Evolutionary conservation across 306 rosid genomes (phyloP).

Genomic region (Quillaja saponaria): DNA sequence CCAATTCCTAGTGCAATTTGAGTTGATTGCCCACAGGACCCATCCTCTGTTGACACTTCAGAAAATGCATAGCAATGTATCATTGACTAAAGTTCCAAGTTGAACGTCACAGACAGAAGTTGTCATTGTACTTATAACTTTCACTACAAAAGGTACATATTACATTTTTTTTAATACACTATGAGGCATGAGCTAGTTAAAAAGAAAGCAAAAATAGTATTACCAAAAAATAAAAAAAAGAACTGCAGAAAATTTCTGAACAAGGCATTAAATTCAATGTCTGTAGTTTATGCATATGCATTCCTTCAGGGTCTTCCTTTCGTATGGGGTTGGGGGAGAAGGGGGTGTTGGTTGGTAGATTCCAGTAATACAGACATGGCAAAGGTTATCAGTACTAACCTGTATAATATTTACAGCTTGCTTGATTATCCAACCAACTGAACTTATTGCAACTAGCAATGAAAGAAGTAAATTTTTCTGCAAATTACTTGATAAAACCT

Average conservation of each 20-base stretch:
- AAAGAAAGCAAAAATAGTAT: background rate
- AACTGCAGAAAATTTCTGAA: background rate
- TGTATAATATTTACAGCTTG: slow-evolving; percentile 82
- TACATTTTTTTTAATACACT: background rate
- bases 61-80: no score
- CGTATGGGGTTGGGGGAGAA: background rate
- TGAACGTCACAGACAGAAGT: slow-evolving; percentile 3
- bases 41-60: no score
- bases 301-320: background rate
- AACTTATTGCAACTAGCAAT: slow-evolving; percentile 53
- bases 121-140: background rate
- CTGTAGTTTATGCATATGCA: background rate
- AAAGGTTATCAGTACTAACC: slow-evolving; percentile 46
- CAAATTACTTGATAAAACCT: slow-evolving; percentile 64
- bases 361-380: slow-evolving; percentile 6
- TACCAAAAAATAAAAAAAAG: no score
- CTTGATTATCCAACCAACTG: slow-evolving; percentile 94
- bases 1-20: no score
- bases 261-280: slow-evolving; percentile 1
- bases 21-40: no score
- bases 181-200: background rate
- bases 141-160: no score
- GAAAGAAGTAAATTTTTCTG: slow-evolving; percentile 50
- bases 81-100: background rate
- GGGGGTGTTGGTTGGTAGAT: slow-evolving; percentile 16